Conservation (phyloP, 2,329 filamentous ascomycete species). For the Aspergillus luchuensis region DNA sequence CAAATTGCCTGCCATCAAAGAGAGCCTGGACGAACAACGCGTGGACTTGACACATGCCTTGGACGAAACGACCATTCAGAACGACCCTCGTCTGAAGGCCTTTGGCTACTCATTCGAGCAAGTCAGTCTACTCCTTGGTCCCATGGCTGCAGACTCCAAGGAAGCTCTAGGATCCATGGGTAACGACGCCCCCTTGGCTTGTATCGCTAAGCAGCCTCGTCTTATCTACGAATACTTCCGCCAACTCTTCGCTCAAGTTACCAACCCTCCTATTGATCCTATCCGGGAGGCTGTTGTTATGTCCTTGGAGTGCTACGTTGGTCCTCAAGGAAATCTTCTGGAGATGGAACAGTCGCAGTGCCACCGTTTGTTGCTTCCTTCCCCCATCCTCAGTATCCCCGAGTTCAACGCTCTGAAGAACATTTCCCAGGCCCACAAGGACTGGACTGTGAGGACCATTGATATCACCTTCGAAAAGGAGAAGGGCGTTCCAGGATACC, state of each 20-base stretch:
- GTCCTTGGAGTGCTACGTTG: conserved; percentile 95
- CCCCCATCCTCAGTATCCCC: conserved; percentile 82
- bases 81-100: conserved; percentile 79
- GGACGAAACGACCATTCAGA: conserved; percentile 71
- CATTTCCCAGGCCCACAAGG: conserved; percentile 69
- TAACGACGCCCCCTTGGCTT: conserved; percentile 91
- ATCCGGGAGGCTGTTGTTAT: conserved; percentile 98
- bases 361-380: conserved; percentile 79
- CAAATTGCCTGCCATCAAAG: conserved; percentile 73
- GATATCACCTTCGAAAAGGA: conserved; percentile 91
- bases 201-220: conserved; percentile 84
- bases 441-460: conserved; percentile 87
- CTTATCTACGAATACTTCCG: conserved; percentile 96
- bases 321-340: conserved; percentile 89
- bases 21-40: conserved; percentile 57
- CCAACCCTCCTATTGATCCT: conserved; percentile 95
- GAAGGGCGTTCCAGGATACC: conserved; percentile 79
- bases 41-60: conserved; percentile 68
- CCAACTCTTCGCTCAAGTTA: conserved; percentile 96
- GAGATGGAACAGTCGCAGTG: conserved; percentile 93
- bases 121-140: conserved; percentile 84
- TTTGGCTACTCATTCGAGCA: conserved; percentile 97
- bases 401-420: conserved; percentile 88
- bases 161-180: conserved; percentile 97
- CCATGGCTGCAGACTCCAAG: conserved; percentile 97